Evolutionary conservation across 495 filamentous ascomycete species (phyloP).

Genomic region (Penicillium soppii): DNA sequence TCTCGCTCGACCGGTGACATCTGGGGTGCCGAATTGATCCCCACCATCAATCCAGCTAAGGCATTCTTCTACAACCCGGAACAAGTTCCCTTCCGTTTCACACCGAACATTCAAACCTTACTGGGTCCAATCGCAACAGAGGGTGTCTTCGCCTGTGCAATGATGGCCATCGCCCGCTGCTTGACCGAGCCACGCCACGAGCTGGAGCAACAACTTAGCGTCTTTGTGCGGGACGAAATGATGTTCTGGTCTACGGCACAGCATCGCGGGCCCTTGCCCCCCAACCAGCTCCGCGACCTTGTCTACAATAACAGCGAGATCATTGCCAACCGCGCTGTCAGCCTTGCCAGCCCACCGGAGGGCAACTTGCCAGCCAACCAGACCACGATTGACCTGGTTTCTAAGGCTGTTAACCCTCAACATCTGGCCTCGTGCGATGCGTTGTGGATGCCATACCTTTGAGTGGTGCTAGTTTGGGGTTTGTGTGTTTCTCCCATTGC

Average conservation of each 20-base stretch:
- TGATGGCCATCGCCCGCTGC: slow-evolving; percentile 95
- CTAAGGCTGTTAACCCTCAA: slow-evolving; percentile 80
- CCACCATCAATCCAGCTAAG: slow-evolving; percentile 73
- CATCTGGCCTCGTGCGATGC: slow-evolving; percentile 82
- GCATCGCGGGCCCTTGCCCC: slow-evolving; percentile 64
- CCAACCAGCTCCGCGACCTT: slow-evolving; percentile 75
- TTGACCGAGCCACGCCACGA: slow-evolving; percentile 89
- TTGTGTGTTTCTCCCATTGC: slow-evolving; percentile 15
- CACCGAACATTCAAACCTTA: slow-evolving; percentile 90
- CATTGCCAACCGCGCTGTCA: slow-evolving; percentile 84
- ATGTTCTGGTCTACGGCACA: slow-evolving; percentile 91
- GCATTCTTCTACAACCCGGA: slow-evolving; percentile 93
- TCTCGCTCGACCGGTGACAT: slow-evolving; percentile 87
- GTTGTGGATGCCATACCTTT: slow-evolving; percentile 97
- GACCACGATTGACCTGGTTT: slow-evolving; percentile 89
- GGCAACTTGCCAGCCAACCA: slow-evolving; percentile 87
- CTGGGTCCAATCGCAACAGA: slow-evolving; percentile 96
- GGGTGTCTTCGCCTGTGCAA: slow-evolving; percentile 84
- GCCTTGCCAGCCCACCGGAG: slow-evolving; percentile 64
- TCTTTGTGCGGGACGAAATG: slow-evolving; percentile 97
- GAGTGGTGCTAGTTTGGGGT: slow-evolving; percentile 16
- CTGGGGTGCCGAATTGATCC: slow-evolving; percentile 93
- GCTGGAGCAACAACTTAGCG: slow-evolving; percentile 84
- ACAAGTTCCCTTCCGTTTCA: slow-evolving; percentile 93
- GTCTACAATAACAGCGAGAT: slow-evolving; percentile 86